These are phyloP conservation scores for Gossypium rotundifolium DNA, from an alignment of 345 rosid genomes.

Conservation along the genomic window DNA sequence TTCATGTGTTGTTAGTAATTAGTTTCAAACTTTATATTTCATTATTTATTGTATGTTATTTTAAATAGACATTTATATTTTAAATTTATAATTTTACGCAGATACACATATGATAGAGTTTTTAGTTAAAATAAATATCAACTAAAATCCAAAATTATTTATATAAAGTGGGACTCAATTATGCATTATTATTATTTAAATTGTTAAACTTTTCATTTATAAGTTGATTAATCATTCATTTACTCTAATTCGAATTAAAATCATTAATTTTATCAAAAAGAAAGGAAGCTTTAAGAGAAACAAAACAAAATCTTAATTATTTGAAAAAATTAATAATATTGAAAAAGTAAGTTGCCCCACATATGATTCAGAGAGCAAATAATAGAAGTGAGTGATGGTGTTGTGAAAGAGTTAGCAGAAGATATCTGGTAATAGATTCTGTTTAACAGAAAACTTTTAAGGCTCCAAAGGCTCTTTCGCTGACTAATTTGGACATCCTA, in stretches of 20 bases:
- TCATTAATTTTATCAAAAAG: not conserved
- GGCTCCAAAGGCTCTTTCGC: constrained; percentile 24
- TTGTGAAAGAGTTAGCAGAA: constrained; percentile 32
- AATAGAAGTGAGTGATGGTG: constrained; percentile 19
- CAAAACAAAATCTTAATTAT: constrained; percentile 5
- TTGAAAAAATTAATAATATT: not conserved
- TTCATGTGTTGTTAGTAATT: too few species aligned
- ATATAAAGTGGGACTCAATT: too few species aligned
- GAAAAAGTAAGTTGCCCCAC: not conserved
- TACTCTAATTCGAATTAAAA: not conserved
- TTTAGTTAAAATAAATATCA: too few species aligned
- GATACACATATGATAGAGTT: too few species aligned
- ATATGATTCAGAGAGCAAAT: not conserved
- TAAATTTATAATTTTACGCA: too few species aligned
- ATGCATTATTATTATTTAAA: too few species aligned
- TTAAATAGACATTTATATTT: too few species aligned
- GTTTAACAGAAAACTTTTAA: constrained; percentile 11
- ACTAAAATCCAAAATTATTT: too few species aligned
- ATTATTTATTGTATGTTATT: too few species aligned
- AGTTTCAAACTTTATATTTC: too few species aligned
- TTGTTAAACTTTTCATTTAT: too few species aligned
- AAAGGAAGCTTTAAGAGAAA: constrained; percentile 9
- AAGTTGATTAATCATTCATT: not conserved
- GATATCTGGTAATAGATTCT: constrained; percentile 39
- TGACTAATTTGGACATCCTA: not conserved